These are phyloP conservation scores for Microbotryomycetes sp. DNA, from an alignment of 1,284 basidiomycete species.

Conservation along the genomic window DNA sequence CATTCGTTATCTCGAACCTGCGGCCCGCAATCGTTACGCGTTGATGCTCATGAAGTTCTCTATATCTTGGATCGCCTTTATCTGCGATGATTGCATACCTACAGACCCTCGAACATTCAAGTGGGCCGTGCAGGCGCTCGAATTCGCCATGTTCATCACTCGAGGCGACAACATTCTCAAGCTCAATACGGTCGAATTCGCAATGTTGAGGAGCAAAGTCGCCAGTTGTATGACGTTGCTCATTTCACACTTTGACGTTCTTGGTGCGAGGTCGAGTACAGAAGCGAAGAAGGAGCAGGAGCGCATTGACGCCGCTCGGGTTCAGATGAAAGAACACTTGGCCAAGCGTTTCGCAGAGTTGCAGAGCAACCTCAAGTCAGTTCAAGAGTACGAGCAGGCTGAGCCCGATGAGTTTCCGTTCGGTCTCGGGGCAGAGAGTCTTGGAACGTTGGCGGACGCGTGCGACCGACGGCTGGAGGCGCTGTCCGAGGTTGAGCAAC, in stretches of 20 bases:
- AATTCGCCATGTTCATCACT: conserved; percentile 86
- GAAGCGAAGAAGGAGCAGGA: conserved; percentile 88
- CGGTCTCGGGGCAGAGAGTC: conserved; percentile 2
- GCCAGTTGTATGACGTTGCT: conserved; percentile 93
- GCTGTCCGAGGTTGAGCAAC: conserved; percentile 50
- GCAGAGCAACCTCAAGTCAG: conserved; percentile 11
- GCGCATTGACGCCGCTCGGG: conserved; percentile 49
- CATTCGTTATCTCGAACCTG: conserved; percentile 74
- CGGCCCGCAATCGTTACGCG: conserved; percentile 66
- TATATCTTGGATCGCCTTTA: conserved; percentile 96
- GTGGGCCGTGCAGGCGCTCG: conserved; percentile 95
- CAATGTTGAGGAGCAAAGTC: conserved; percentile 81
- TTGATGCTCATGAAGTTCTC: conserved; percentile 75
- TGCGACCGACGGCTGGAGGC: conserved; percentile 29
- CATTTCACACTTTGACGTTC: conserved; percentile 95
- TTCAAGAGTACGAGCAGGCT: conserved; percentile 51
- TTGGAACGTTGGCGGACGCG: conserved; percentile 22
- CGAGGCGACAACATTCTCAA: conserved; percentile 84
- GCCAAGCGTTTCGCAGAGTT: conserved; percentile 28
- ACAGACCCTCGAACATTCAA: conserved; percentile 95
- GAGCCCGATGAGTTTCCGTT: conserved; percentile 49
- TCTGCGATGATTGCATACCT: conserved; percentile 95
- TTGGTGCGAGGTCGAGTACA: conserved; percentile 79
- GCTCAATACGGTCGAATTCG: conserved; percentile 79
- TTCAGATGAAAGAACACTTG: conserved; percentile 53